These are phyloP conservation scores for Heteromeles arbutifolia DNA, from an alignment of 306 rosid genomes.

Conservation along the genomic window DNA sequence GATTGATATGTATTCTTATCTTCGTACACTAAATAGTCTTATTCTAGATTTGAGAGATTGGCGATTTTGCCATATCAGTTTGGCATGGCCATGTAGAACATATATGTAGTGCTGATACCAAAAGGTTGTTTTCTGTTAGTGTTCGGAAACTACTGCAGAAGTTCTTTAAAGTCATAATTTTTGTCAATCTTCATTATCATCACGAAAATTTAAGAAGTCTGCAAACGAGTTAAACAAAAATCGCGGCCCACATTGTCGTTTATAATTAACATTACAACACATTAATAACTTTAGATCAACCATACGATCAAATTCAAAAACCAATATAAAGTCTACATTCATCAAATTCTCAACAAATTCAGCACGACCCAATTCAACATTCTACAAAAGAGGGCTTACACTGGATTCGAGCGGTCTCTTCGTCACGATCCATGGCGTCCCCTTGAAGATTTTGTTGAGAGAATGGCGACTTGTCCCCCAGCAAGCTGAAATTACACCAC, in stretches of 20 bases:
- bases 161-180: background rate
- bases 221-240: background rate
- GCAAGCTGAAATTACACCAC: constrained; percentile 32
- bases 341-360: background rate
- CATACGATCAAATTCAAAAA: background rate
- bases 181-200: background rate
- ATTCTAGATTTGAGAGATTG: background rate
- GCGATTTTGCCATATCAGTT: background rate
- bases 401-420: constrained; percentile 86
- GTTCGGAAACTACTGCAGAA: background rate
- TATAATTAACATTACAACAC: background rate
- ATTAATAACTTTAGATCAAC: background rate
- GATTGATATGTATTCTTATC: background rate
- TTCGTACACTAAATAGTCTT: background rate
- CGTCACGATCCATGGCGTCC: constrained; percentile 65
- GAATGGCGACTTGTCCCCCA: constrained; percentile 90
- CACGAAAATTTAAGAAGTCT: background rate
- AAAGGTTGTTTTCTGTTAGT: background rate
- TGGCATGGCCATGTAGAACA: background rate
- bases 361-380: background rate
- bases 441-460: constrained; percentile 79
- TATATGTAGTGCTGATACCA: background rate
- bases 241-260: background rate
- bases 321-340: background rate
- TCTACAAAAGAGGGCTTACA: constrained; percentile 27